phyloP scores from a whole-genome alignment of 2,329 filamentous ascomycete species.

The Scorias spongiosa region DNA sequence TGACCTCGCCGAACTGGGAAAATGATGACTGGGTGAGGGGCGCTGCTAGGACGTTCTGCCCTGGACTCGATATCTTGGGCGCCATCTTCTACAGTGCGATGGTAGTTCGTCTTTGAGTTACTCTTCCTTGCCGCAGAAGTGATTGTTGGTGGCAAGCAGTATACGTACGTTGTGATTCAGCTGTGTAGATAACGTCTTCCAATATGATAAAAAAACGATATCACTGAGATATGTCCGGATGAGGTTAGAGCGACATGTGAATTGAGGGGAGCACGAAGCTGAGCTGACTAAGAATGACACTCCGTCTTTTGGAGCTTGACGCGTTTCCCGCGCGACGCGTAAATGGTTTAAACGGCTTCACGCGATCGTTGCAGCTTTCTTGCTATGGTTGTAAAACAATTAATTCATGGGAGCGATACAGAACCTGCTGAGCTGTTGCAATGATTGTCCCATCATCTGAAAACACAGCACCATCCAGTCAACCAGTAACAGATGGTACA shows the following conservation, averaged over 20 bases:
- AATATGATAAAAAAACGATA: too few relatives aligned
- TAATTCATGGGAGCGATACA: not conserved
- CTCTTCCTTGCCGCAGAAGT: too few relatives aligned
- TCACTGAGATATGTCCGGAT: too few relatives aligned
- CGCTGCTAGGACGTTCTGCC: constrained; percentile 38
- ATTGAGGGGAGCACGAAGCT: not conserved
- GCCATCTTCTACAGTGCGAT: not conserved
- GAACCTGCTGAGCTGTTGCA: not conserved
- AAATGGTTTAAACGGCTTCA: not conserved
- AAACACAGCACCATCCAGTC: constrained; percentile 8
- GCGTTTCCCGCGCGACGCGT: constrained; percentile 1
- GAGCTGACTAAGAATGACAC: not conserved
- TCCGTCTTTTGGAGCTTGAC: not conserved
- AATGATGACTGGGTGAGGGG: constrained; percentile 58
- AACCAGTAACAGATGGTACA: constrained; percentile 9
- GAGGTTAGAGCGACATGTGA: not conserved
- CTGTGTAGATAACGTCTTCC: too few relatives aligned
- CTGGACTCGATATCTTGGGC: constrained; percentile 21
- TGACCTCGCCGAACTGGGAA: constrained; percentile 65
- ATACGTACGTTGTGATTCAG: too few relatives aligned
- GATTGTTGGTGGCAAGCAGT: too few relatives aligned
- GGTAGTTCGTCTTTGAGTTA: not conserved
- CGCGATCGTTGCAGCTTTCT: not conserved
- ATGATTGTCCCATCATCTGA: not conserved
- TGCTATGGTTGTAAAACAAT: not conserved